A percentile compares a stretch with the other conserved stretches of the same genome.
Evolutionary conservation across 345 rosid genomes (phyloP).

Genomic region (Populus tremula): DNA sequence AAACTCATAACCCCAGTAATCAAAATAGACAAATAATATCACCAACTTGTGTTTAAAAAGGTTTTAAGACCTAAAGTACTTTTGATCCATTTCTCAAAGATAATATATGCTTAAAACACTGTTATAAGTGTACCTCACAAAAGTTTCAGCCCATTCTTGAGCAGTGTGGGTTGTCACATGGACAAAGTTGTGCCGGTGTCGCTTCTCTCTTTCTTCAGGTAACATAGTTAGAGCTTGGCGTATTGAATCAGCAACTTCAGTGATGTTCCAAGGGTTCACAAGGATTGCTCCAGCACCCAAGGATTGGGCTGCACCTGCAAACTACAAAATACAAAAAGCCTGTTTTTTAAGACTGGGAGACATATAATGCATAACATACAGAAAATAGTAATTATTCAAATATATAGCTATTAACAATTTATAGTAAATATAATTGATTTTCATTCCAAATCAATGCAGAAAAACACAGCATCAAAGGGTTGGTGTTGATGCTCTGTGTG

Average conservation of each 20-base stretch:
- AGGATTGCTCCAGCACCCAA: slow-evolving; percentile 98
- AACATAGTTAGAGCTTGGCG: slow-evolving; percentile 78
- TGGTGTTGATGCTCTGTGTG: not conserved
- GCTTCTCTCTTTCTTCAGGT: slow-evolving; percentile 83
- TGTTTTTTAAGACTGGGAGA: not conserved
- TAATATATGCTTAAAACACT: not conserved
- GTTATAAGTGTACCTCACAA: slow-evolving; percentile 64
- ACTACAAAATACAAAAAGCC: slow-evolving; percentile 41
- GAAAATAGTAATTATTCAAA: not conserved
- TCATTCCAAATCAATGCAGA: not conserved
- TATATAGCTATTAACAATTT: not conserved
- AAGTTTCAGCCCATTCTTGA: slow-evolving; percentile 99
- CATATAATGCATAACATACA: not conserved
- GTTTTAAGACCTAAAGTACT: not conserved
- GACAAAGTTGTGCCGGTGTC: slow-evolving; percentile 70
- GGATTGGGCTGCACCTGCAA: slow-evolving; percentile 99
- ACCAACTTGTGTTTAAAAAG: not conserved
- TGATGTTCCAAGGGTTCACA: slow-evolving; percentile 99
- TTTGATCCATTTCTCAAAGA: not conserved
- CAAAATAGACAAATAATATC: not conserved
- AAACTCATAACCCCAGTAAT: not conserved
- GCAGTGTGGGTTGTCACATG: slow-evolving; percentile 91
- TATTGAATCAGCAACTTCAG: slow-evolving; percentile 95
- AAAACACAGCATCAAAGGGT: not conserved
- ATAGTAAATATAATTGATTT: not conserved